Conservation (phyloP, 306 rosid genomes). For the Castanopsis chinensis region DNA sequence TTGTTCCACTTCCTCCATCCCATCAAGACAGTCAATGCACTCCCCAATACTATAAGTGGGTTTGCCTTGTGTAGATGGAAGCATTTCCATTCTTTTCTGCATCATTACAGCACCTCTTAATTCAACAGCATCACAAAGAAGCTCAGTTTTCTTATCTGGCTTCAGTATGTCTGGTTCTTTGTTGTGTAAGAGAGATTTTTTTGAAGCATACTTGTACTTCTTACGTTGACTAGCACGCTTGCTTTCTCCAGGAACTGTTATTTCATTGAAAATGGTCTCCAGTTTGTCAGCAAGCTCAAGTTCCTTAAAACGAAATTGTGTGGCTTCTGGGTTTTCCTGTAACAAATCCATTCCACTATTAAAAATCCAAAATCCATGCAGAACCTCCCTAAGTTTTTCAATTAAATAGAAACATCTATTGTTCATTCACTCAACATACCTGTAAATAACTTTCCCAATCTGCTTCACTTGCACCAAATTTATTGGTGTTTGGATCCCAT, state of each 20-base stretch:
- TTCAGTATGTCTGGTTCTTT: slow-evolving; percentile 26
- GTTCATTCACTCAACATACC: slow-evolving; percentile 30
- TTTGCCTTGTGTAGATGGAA: slow-evolving; percentile 29
- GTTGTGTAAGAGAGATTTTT: slow-evolving; percentile 18
- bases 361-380: slow-evolving; percentile 12
- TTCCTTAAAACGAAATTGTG: slow-evolving; percentile 49
- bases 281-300: slow-evolving; percentile 23
- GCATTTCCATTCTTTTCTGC: slow-evolving; percentile 24
- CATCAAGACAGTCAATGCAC: slow-evolving; percentile 66
- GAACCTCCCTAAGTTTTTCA: slow-evolving; percentile 4
- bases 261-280: slow-evolving; percentile 25
- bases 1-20: slow-evolving; percentile 61
- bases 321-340: slow-evolving; percentile 56
- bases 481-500: slow-evolving; percentile 48
- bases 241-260: slow-evolving; percentile 20
- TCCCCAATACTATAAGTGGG: slow-evolving; percentile 61
- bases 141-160: slow-evolving; percentile 25
- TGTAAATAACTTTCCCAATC: slow-evolving; percentile 54
- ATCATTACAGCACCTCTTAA: slow-evolving; percentile 24
- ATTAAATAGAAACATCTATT: slow-evolving; percentile 11
- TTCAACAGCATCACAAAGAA: slow-evolving; percentile 33
- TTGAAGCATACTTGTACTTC: slow-evolving; percentile 10
- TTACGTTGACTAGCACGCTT: slow-evolving; percentile 20
- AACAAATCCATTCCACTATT: slow-evolving; percentile 19
- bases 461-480: slow-evolving; percentile 53